A percentile compares a stretch with the other conserved stretches of the same genome.
phyloP scores from a whole-genome alignment of 2,329 filamentous ascomycete genomes.

The Fusarium phyllophilum region DNA sequence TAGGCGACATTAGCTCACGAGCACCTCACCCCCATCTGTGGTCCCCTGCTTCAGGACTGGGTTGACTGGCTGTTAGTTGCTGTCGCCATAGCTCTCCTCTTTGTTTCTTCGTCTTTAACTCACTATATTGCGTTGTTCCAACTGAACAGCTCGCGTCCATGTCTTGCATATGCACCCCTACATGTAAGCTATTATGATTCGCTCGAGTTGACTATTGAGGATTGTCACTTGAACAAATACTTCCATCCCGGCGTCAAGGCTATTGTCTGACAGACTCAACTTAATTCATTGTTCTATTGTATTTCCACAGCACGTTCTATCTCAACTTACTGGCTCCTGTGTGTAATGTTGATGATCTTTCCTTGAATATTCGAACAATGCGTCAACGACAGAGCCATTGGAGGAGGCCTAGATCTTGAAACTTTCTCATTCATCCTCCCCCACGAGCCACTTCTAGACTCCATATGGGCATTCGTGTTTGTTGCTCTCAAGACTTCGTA shows the following conservation, averaged over 20 bases:
- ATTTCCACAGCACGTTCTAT: neutral
- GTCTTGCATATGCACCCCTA: neutral
- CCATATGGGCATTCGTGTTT: too few relatives aligned
- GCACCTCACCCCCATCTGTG: slow-evolving; percentile 2
- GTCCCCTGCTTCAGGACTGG: neutral
- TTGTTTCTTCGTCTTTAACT: neutral
- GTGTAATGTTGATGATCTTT: neutral
- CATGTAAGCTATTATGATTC: neutral
- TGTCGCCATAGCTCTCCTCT: neutral
- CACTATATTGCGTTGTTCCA: neutral
- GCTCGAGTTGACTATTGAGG: neutral
- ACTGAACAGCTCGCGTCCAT: neutral
- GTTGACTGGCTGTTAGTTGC: neutral
- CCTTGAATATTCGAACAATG: neutral
- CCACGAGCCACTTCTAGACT: neutral
- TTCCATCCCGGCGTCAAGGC: neutral
- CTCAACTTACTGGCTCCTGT: neutral
- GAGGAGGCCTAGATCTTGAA: neutral
- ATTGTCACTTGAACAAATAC: neutral
- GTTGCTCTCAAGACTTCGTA: neutral
- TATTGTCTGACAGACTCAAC: neutral
- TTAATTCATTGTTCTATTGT: neutral
- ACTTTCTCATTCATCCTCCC: neutral
- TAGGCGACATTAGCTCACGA: slow-evolving; percentile 19
- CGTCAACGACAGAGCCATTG: too few relatives aligned